Evolutionary conservation across 306 rosid species (phyloP).

Genomic region (Prunus mira): DNA sequence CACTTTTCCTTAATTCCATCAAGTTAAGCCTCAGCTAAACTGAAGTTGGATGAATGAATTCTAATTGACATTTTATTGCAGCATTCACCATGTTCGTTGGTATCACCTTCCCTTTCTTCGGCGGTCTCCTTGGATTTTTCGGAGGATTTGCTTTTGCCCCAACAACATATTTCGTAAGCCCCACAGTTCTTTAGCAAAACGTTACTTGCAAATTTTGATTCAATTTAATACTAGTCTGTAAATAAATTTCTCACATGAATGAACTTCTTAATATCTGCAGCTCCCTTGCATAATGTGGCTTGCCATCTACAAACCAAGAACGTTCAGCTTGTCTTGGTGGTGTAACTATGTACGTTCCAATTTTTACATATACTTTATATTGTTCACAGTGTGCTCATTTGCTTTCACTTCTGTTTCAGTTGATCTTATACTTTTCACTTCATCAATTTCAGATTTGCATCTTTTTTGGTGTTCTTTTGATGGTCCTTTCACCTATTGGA

Average conservation of each 20-base stretch:
- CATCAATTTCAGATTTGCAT: slow-evolving; percentile 65
- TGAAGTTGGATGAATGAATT: neutral
- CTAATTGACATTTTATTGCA: slow-evolving; percentile 22
- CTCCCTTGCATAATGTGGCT: slow-evolving; percentile 92
- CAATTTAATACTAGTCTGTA: neutral
- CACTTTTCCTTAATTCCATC: neutral
- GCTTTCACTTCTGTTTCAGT: neutral
- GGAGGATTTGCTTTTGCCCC: slow-evolving; percentile 96
- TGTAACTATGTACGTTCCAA: slow-evolving; percentile 56
- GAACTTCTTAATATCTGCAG: slow-evolving; percentile 35
- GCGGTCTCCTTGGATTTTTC: slow-evolving; percentile 66
- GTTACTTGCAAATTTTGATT: neutral
- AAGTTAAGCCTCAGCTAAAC: neutral
- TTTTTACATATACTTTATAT: neutral
- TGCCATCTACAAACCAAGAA: slow-evolving; percentile 70
- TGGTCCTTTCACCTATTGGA: slow-evolving; percentile 70
- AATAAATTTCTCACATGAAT: neutral
- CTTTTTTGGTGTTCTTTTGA: slow-evolving; percentile 51
- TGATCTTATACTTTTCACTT: neutral
- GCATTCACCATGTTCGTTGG: slow-evolving; percentile 71
- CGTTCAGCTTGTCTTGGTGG: slow-evolving; percentile 70
- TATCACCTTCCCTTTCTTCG: slow-evolving; percentile 76
- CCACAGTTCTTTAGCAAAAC: neutral
- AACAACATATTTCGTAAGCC: slow-evolving; percentile 74
- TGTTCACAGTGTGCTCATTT: neutral